phyloP scores from a whole-genome alignment of 2,329 filamentous ascomycete species.

The Xylariales sp. region DNA sequence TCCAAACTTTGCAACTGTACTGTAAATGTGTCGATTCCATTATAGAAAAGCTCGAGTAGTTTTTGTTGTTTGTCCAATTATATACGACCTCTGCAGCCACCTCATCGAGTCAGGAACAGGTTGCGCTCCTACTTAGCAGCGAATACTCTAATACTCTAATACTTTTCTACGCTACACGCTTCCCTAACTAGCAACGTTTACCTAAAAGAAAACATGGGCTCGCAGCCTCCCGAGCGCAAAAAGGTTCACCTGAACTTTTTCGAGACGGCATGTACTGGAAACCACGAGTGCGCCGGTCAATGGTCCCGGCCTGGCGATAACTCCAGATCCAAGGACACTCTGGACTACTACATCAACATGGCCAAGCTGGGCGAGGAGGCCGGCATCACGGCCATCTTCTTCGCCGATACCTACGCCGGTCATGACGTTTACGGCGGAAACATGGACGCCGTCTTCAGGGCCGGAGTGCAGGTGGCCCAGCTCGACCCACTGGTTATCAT shows the following conservation, averaged over 20 bases:
- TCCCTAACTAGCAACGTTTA: too few relatives aligned
- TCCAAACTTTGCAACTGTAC: too few relatives aligned
- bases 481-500: constrained; percentile 8
- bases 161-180: too few relatives aligned
- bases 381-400: constrained; percentile 6
- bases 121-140: too few relatives aligned
- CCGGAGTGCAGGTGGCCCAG: constrained; percentile 7
- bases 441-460: constrained; percentile 5
- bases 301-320: constrained; percentile 6
- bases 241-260: constrained; percentile 7
- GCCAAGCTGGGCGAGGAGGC: constrained; percentile 5
- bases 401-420: constrained; percentile 7
- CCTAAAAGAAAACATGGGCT: background rate
- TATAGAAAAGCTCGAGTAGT: too few relatives aligned
- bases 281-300: constrained; percentile 6
- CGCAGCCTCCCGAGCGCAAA: background rate
- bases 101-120: too few relatives aligned
- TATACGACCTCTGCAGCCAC: too few relatives aligned
- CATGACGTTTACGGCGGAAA: constrained; percentile 6
- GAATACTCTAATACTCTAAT: too few relatives aligned
- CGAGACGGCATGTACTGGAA: constrained; percentile 7
- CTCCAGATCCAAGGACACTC: constrained; percentile 3
- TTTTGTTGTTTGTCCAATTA: too few relatives aligned
- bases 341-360: constrained; percentile 7
- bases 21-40: too few relatives aligned